phyloP scores from a whole-genome alignment of 345 rosid species.

The Carallia brachiata region DNA sequence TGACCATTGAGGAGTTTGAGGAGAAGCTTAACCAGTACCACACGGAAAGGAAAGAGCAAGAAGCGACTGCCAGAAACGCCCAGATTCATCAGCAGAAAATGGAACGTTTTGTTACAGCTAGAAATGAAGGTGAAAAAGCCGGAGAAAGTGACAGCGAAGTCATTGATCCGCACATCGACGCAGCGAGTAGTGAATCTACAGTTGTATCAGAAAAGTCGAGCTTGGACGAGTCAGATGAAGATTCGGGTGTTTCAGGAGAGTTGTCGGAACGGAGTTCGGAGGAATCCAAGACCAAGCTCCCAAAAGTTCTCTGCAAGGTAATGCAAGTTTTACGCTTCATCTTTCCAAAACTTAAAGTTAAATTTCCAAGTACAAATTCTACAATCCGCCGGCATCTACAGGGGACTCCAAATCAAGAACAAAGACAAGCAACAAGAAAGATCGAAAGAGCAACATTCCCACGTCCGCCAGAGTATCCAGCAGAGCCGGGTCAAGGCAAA shows the following conservation, averaged over 20 bases:
- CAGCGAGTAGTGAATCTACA: conserved; percentile 8
- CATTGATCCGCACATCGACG: conserved; percentile 43
- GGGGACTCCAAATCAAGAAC: conserved; percentile 30
- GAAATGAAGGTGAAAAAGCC: conserved; percentile 44
- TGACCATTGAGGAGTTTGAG: conserved; percentile 90
- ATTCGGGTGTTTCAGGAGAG: conserved; percentile 41
- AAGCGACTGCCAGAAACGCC: conserved; percentile 85
- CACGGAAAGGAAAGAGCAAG: conserved; percentile 92
- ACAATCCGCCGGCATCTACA: conserved; percentile 19
- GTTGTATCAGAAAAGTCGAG: conserved; percentile 12
- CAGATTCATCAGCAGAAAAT: conserved; percentile 64
- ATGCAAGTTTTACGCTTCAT: background rate
- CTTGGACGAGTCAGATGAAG: conserved; percentile 29
- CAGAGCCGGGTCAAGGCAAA: conserved; percentile 29
- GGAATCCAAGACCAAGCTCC: conserved; percentile 40
- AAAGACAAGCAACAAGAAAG: conserved; percentile 29
- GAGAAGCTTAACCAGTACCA: conserved; percentile 89
- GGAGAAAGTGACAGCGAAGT: conserved; percentile 55
- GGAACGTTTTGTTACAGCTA: conserved; percentile 35
- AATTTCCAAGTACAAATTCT: background rate
- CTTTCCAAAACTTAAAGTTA: background rate
- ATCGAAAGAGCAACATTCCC: conserved; percentile 13
- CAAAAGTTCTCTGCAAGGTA: conserved; percentile 35
- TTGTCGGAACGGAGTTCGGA: conserved; percentile 34
- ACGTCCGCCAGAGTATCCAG: conserved; percentile 26